A percentile compares a stretch with the other conserved stretches of the same genome.
These are phyloP conservation scores for Auricularia cornea DNA, from an alignment of 768 basidiomycete species.

Conservation along the genomic window DNA sequence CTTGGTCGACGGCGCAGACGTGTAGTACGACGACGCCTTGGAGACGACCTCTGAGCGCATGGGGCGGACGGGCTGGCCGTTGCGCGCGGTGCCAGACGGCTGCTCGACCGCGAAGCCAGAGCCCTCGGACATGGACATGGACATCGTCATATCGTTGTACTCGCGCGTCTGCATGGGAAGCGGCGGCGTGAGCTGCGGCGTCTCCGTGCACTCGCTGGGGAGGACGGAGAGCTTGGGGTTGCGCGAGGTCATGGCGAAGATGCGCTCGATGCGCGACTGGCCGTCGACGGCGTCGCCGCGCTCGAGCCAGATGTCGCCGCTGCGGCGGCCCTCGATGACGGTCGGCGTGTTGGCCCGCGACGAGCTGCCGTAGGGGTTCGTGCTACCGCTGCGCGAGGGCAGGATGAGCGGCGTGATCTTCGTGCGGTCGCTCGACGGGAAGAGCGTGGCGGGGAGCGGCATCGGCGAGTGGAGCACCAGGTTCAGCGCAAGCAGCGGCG, in stretches of 20 bases:
- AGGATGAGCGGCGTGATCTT: slow-evolving; percentile 19
- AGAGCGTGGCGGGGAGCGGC: slow-evolving; percentile 59
- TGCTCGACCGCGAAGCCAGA: slow-evolving; percentile 26
- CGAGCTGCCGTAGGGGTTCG: not conserved
- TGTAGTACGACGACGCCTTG: slow-evolving; percentile 46
- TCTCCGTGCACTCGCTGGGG: slow-evolving; percentile 31
- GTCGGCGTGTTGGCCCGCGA: slow-evolving; percentile 25
- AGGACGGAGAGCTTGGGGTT: slow-evolving; percentile 62
- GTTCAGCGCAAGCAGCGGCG: slow-evolving; percentile 57
- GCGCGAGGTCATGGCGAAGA: slow-evolving; percentile 53
- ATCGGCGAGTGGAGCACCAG: slow-evolving; percentile 52
- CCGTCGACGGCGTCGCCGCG: slow-evolving; percentile 68
- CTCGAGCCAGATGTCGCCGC: slow-evolving; percentile 66
- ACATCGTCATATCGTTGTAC: not conserved
- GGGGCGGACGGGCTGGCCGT: slow-evolving; percentile 28
- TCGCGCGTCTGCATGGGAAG: slow-evolving; percentile 39
- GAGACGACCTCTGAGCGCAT: slow-evolving; percentile 33
- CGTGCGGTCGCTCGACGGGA: slow-evolving; percentile 38
- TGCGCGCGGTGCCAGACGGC: slow-evolving; percentile 45
- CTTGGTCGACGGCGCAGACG: slow-evolving; percentile 39
- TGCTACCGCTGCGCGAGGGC: slow-evolving; percentile 54
- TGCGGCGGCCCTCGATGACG: slow-evolving; percentile 61
- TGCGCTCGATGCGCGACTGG: slow-evolving; percentile 51
- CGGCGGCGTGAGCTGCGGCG: slow-evolving; percentile 45
- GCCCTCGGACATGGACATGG: not conserved